Evolutionary conservation across 2,329 filamentous ascomycete species (phyloP), one percentile per base, ranked within the genome.

Genomic region (Scleromitrula shiraiana): DNA sequence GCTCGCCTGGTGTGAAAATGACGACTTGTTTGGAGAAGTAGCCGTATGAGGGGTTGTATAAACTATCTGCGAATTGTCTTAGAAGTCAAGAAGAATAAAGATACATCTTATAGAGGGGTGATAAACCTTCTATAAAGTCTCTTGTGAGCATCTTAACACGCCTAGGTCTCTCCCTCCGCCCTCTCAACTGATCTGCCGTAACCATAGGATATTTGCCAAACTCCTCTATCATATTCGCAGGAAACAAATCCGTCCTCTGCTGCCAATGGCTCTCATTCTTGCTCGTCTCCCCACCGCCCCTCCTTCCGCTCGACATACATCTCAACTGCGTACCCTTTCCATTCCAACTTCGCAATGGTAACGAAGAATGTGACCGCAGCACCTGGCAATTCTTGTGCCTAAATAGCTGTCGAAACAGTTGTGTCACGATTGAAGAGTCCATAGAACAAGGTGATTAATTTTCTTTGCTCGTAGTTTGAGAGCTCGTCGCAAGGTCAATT

Each of bases 11-110:
- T 27, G 81, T 87, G 72, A 98, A 98, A 67, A 98, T 96, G 64
- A 94, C 89, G 60, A 88, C 91, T 64, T 95, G 88, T 62, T 95
- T 95, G 46, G 89, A 90, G 68, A 96, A 96, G 71, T 96, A 96
- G 58, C 91, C 90, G 64, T 96, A 97, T 57, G 88, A 76, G 0
- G 89, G 89, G 63, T 97, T 96, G 65, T 97, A 97, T 12, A 96
- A 71, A 64, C 88, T 93, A 70, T 96, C 90, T 94, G 59, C 26
- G 53, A 20, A 33, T 14, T 10, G 20, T 37, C 27, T 62, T 33
- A 61, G 53, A n/a, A 37, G 17, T n/a, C n/a, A n/a, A n/a, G n/a
- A n/a, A n/a, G n/a, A n/a, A n/a, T n/a, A 45, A 39, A 20, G 12
- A 20, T 24, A 45, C 33, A 43, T 37, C 15, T 26, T 9, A 35